Base-by-base conservation (phyloP, 2,329 filamentous ascomycete genomes). In the Aspergillus felis region DNA sequence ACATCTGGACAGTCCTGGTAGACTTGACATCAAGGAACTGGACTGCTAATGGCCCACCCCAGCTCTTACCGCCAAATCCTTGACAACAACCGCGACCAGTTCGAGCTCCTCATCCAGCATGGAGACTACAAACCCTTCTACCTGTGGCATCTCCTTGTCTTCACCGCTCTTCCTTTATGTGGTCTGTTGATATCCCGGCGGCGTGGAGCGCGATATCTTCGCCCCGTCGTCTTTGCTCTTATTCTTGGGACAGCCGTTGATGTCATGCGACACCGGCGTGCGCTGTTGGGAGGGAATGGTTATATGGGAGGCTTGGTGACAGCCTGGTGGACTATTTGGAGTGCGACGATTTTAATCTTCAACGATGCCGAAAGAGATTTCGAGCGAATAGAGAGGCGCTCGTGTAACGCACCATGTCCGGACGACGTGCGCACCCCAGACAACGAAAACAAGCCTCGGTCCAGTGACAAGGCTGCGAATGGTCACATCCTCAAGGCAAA, bases 311-410 rank as follows among this genome's bases (percentile, higher is more conserved):
- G 85, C 0, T 62, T 87, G 20, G 70, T 83, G 7, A 78, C 74
- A 20, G 73, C 78, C 17, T 87, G 82, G 81, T 79, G 79, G 53
- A 72, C 81, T 12, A 69, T 85, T 35, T 86, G 82, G 80, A 75
- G 77, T 35, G 74, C 74, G 0, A 75, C 79, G 0, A 72, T 87
- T 44, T 71, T 87, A 24, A 64, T 86, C 3, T 81, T 82, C 56
- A 81, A 82, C 58, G 82, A 87, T 69, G 75, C 78, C 1, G 82
- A 84, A 62, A 72, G 65, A 10, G 80, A 85, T 46, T 86, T 85
- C 60, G 75, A 73, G 64, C 77, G 85, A 38, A 81, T 87, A 42
- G 82, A 86, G 66, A 74, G 78, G 42, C 17, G 7, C 53, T 47
- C 22, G 12, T 7, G 22, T 22, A 24, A 47, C 25, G 12, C 22